Percentiles rank a stretch among this genome's conserved stretches.
Conservation (phyloP, 179 eudicot species). For the Spinacia oleracea region DNA sequence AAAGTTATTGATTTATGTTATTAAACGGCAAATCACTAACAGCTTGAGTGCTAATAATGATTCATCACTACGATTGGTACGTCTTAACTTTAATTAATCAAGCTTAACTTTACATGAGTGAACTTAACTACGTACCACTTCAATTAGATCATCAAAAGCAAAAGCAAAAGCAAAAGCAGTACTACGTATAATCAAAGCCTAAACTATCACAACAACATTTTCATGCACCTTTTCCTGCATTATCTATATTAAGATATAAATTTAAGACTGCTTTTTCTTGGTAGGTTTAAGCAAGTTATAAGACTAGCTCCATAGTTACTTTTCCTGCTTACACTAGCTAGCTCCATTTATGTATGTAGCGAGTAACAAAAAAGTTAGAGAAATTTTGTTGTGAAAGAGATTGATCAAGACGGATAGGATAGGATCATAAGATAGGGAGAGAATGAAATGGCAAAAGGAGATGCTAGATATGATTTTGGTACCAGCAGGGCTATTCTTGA, state of each 20-base stretch:
- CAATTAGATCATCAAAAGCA: not conserved
- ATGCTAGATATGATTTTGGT: conserved; percentile 58
- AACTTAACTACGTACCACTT: not conserved
- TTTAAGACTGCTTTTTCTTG: not conserved
- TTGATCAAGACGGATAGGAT: not conserved
- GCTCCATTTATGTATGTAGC: not conserved
- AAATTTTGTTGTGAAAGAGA: not conserved
- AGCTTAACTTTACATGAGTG: too few relatives aligned
- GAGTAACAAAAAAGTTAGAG: not conserved
- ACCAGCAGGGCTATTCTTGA: conserved; percentile 47
- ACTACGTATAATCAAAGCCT: not conserved
- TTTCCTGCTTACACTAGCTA: not conserved
- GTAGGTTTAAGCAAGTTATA: not conserved
- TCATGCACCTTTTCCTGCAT: not conserved
- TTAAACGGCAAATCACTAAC: not conserved
- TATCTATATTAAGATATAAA: not conserved
- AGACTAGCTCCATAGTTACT: not conserved
- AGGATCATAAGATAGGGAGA: too few relatives aligned
- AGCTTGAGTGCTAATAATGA: not conserved
- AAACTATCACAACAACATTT: not conserved
- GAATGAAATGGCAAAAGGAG: conserved; percentile 45
- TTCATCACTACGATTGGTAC: not conserved
- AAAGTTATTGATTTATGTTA: too few relatives aligned
- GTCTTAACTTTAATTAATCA: not conserved
- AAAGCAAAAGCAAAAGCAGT: conserved; percentile 2